Conservation (phyloP, 108 stramenopile species). For the Nitzschia inconspicua region DNA sequence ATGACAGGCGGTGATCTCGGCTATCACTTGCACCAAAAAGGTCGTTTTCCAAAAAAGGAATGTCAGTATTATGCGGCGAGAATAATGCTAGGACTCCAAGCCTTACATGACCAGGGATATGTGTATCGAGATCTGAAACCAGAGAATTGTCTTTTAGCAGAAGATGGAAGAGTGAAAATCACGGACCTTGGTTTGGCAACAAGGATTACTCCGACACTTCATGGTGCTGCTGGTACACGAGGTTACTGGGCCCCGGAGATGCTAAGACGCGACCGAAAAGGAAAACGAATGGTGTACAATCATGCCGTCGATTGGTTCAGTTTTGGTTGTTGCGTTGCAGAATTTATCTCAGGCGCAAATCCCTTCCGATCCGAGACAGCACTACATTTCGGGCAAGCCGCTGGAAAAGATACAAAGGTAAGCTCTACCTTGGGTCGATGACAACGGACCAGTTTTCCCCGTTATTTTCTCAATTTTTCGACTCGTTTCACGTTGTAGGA, state of each 20-base stretch:
- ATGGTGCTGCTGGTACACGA: slow-evolving; percentile 85
- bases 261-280: slow-evolving; percentile 78
- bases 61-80: slow-evolving; percentile 88
- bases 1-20: slow-evolving; percentile 95
- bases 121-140: slow-evolving; percentile 96
- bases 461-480: background rate
- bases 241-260: slow-evolving; percentile 98
- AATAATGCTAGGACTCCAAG: slow-evolving; percentile 89
- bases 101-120: slow-evolving; percentile 83
- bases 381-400: slow-evolving; percentile 74
- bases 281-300: slow-evolving; percentile 80
- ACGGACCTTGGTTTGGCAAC: slow-evolving; percentile 93
- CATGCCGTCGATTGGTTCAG: slow-evolving; percentile 94
- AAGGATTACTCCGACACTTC: slow-evolving; percentile 78
- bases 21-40: slow-evolving; percentile 80
- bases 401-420: slow-evolving; percentile 78
- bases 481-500: slow-evolving; percentile 32
- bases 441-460: background rate
- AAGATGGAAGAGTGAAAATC: slow-evolving; percentile 83
- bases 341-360: slow-evolving; percentile 90
- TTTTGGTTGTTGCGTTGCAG: slow-evolving; percentile 91
- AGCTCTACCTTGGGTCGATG: slow-evolving; percentile 10
- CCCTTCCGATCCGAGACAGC: slow-evolving; percentile 91
- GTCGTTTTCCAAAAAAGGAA: slow-evolving; percentile 63
- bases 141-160: slow-evolving; percentile 91